phyloP scores from a whole-genome alignment of 2,329 filamentous ascomycete genomes.

The Aureobasidium zeae region DNA sequence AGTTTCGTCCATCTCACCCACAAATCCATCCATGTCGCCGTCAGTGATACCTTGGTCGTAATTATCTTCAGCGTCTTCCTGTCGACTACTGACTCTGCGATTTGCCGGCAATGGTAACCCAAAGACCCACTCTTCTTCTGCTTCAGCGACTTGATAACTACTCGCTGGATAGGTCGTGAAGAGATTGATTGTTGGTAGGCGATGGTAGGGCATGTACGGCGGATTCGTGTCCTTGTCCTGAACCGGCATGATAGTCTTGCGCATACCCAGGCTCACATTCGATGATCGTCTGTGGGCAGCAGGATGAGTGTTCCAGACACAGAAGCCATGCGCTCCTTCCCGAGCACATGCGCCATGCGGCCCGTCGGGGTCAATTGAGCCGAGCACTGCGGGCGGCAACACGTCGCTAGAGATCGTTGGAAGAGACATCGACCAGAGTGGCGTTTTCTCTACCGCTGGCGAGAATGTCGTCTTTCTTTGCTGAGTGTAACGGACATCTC shows the following conservation, averaged over 20 bases:
- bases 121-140: conserved; percentile 5
- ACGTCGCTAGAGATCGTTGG: conserved; percentile 17
- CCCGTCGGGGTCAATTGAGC: conserved; percentile 16
- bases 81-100: conserved; percentile 9
- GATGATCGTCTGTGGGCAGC: background rate
- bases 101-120: conserved; percentile 6
- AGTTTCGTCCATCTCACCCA: conserved; percentile 17
- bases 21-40: conserved; percentile 17
- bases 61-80: background rate
- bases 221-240: conserved; percentile 86
- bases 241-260: conserved; percentile 34
- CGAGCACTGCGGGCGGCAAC: conserved; percentile 14
- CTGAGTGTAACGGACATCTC: conserved; percentile 34
- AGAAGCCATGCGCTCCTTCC: conserved; percentile 30
- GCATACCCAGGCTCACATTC: background rate
- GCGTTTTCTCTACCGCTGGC: conserved; percentile 18
- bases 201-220: conserved; percentile 93
- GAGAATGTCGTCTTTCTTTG: conserved; percentile 45
- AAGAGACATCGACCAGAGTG: conserved; percentile 15
- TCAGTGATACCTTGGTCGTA: conserved; percentile 13
- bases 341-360: conserved; percentile 21
- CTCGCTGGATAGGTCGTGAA: conserved; percentile 48
- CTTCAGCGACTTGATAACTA: background rate
- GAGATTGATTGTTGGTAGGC: conserved; percentile 73
- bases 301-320: conserved; percentile 27